Evolutionary conservation across 2,329 filamentous ascomycete genomes (phyloP), one percentile per base, ranked within the genome.

Genomic region (Diplocarpon mali): DNA sequence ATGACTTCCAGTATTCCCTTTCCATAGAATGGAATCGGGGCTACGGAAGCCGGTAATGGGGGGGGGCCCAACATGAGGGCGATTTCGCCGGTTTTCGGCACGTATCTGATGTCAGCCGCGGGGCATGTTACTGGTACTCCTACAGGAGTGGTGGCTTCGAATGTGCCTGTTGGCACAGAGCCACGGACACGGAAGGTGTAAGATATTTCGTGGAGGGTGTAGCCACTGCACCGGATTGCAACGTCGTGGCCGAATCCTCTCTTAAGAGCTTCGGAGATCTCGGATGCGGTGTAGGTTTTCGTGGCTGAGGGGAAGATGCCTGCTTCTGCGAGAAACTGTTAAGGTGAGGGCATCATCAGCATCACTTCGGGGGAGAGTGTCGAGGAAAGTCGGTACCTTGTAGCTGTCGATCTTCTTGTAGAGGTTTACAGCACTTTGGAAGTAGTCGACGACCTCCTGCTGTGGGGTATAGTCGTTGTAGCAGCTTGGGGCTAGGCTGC

Each of bases 371-470:
- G 2, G 17, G 24, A 5, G 15, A 5, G 15, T 16, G 29, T 14
- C 11, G 14, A 16, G 15, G 10, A 11, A 20, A 10, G 20, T n/a
- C 56, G 60, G 40, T 49, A 72, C 72, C 44, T 75, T 59, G 60
- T 85, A 85, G 10, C 77, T 79, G 12, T 82, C 77, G 7, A 86
- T 67, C 0, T 67, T 67, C 62, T 82, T 76, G 69, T 83, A 88
- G 1, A 86, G 60, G 16, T 72, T 68, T 3, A 85, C 78, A 2
- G 79, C 69, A 46, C 71, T 75, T 56, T 80, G 68, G 64, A 86
- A 85, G 65, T 75, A 87, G 58, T 83, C 80, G 12, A 76, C 71
- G 1, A 79, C 78, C 57, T 86, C 83, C 49, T 82, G 69, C 11
- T 73, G 73, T 0, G 72, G 62, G 43, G 69, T 64, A 60, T 84